phyloP scores from a whole-genome alignment of 169 alveolate species.

The Cryptosporidium ryanae region DNA sequence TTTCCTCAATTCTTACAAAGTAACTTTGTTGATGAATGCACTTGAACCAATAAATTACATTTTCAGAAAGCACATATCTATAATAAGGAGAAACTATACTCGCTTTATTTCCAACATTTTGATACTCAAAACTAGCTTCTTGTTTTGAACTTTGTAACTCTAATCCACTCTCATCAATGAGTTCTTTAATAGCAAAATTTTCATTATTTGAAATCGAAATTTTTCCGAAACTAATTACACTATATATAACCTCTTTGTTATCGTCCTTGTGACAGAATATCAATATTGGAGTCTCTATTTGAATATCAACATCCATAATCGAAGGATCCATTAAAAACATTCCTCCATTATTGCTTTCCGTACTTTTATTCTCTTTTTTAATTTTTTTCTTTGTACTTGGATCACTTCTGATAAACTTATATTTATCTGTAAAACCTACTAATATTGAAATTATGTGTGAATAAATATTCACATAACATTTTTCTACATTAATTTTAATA shows the following conservation, averaged over 20 bases:
- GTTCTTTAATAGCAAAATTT: background rate
- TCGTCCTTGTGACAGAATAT: conserved; percentile 33
- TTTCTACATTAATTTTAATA: conserved; percentile 45
- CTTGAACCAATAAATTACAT: conserved; percentile 50
- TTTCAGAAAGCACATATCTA: conserved; percentile 59
- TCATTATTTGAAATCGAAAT: conserved; percentile 56
- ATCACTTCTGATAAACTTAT: conserved; percentile 5
- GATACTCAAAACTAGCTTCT: conserved; percentile 54
- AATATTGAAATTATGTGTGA: conserved; percentile 31
- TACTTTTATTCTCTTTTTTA: background rate
- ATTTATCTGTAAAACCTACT: conserved; percentile 11
- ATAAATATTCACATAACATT: conserved; percentile 50
- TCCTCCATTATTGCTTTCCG: conserved; percentile 20
- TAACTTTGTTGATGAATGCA: conserved; percentile 35
- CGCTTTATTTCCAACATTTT: background rate
- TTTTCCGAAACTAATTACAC: conserved; percentile 65
- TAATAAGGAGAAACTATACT: conserved; percentile 47
- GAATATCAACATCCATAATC: conserved; percentile 55
- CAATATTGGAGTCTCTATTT: conserved; percentile 68
- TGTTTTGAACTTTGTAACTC: conserved; percentile 6
- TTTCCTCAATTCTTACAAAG: conserved; percentile 38
- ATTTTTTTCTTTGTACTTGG: background rate
- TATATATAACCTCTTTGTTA: conserved; percentile 15
- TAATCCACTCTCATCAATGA: conserved; percentile 10
- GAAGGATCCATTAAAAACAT: conserved; percentile 10